Evolutionary conservation across 306 rosid genomes (phyloP), one percentile per base, ranked within the genome.

Genomic region (Quercus suber): DNA sequence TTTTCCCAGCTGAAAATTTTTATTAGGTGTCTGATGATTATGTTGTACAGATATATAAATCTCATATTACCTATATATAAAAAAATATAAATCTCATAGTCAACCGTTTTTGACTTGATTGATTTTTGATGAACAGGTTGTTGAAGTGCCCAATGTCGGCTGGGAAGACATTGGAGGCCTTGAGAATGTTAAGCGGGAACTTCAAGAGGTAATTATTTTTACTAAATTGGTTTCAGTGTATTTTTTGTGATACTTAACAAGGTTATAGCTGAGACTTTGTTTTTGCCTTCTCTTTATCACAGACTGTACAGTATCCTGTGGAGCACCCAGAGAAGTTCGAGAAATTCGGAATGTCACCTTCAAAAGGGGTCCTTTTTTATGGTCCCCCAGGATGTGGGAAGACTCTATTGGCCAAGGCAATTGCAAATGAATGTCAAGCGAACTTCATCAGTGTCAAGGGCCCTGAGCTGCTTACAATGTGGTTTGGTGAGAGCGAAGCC

Each of bases 401-500:
- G 74, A 88, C 91, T 70, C 76, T 88, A 35, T 77, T 88, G 55
- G 91, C 91, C 83, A 88, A 88, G 86, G 91, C 88, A 69, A 88
- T 88, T 59, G 89, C 91, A n/a, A 86, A 88, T 74, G 89, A 88
- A 86, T 88, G 91, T 55, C 89, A 88, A 77, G 91, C 91, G 6
- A 88, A 88, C 80, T 88, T 88, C 76, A 88, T 88, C 68, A 88
- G 91, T 73, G 71, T 88, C 69, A 87, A 87, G 57, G 90, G 90
- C 7, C 90, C 89, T 4, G 89, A 88, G 76, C 76, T 88, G 23
- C 91, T 88, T 35, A 88, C 89, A 25, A 85, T 88, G 91, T 88
- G 91, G 91, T 85, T 88, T 83, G 91, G 91, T 78, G 91, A 88
- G 83, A 88, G 91, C 79, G 91, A 88, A 79, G 91, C 91, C 75